Evolutionary conservation across 2,329 filamentous ascomycete species (phyloP).

Genomic region (Fusarium graminum): DNA sequence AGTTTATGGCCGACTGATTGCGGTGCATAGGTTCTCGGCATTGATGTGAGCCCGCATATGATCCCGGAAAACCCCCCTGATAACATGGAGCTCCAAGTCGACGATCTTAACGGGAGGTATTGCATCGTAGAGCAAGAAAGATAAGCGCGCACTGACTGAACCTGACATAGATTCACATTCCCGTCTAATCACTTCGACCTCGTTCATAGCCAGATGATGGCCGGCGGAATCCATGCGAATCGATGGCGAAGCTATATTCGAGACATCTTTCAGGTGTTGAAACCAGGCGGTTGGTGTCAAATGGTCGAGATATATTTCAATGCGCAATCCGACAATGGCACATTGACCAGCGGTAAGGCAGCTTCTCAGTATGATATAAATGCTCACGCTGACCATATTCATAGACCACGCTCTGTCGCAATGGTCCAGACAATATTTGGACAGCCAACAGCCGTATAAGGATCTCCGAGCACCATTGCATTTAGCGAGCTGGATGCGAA

Average conservation of each 20-base stretch:
- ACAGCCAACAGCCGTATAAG: slow-evolving; percentile 72
- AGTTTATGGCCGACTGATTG: neutral
- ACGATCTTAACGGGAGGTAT: slow-evolving; percentile 76
- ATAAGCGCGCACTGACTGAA: slow-evolving; percentile 15
- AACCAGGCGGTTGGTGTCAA: slow-evolving; percentile 85
- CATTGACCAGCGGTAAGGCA: slow-evolving; percentile 71
- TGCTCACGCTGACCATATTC: slow-evolving; percentile 23
- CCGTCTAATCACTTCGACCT: slow-evolving; percentile 80
- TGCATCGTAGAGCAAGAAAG: neutral
- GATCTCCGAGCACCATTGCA: slow-evolving; percentile 74
- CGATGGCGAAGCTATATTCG: slow-evolving; percentile 82
- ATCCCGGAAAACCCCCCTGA: slow-evolving; percentile 72
- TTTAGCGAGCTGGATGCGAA: slow-evolving; percentile 69
- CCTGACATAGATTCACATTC: slow-evolving; percentile 71
- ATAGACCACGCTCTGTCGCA: slow-evolving; percentile 72
- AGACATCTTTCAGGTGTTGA: slow-evolving; percentile 80
- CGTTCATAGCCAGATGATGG: slow-evolving; percentile 81
- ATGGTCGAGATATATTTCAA: slow-evolving; percentile 90
- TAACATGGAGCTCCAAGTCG: slow-evolving; percentile 79
- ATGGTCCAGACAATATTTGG: slow-evolving; percentile 76
- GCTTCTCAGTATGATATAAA: neutral
- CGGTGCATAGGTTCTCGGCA: slow-evolving; percentile 70
- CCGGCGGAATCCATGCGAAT: slow-evolving; percentile 76
- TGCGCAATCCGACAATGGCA: slow-evolving; percentile 86
- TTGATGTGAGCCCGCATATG: slow-evolving; percentile 80